These are phyloP conservation scores for Mortierella sp. DNA, from an alignment of 371 early-diverging fungal species.

Conservation along the genomic window DNA sequence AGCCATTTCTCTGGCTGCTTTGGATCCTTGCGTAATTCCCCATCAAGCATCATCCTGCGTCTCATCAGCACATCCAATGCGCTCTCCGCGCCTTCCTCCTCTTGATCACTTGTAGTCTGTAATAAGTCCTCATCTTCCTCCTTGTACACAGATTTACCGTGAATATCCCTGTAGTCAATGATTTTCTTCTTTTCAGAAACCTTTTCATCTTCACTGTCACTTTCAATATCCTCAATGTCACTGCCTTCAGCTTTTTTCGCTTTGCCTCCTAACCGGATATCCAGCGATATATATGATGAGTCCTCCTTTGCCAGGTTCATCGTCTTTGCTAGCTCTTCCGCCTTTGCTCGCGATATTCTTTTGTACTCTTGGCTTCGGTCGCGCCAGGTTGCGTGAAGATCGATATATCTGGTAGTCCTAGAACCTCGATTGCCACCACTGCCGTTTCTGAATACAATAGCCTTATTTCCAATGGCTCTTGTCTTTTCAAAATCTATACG, in stretches of 20 bases:
- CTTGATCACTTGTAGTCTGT: conserved; percentile 44
- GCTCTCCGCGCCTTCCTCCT: conserved; percentile 47
- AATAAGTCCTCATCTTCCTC: conserved; percentile 42
- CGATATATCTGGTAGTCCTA: conserved; percentile 17
- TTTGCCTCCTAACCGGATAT: conserved; percentile 22
- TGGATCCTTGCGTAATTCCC: conserved; percentile 60
- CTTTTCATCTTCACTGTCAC: conserved; percentile 5
- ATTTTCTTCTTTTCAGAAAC: conserved; percentile 7
- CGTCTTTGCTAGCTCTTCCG: conserved; percentile 27
- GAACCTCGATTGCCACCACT: conserved; percentile 19
- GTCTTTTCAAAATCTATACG: conserved; percentile 51
- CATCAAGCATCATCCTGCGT: conserved; percentile 43
- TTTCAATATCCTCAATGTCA: not conserved
- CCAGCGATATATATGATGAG: conserved; percentile 33
- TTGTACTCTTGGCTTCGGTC: conserved; percentile 32
- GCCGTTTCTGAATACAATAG: conserved; percentile 32
- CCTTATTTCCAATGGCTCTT: conserved; percentile 29
- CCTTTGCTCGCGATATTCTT: conserved; percentile 41
- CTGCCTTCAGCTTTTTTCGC: not conserved
- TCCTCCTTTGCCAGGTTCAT: conserved; percentile 15
- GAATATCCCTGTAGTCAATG: conserved; percentile 49
- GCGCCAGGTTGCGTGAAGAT: conserved; percentile 34
- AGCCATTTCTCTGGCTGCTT: conserved; percentile 76
- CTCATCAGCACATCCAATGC: conserved; percentile 30
- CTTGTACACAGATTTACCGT: conserved; percentile 49